Conservation (phyloP, 768 basidiomycete genomes). For the Porpolomopsis calyptriformis region DNA sequence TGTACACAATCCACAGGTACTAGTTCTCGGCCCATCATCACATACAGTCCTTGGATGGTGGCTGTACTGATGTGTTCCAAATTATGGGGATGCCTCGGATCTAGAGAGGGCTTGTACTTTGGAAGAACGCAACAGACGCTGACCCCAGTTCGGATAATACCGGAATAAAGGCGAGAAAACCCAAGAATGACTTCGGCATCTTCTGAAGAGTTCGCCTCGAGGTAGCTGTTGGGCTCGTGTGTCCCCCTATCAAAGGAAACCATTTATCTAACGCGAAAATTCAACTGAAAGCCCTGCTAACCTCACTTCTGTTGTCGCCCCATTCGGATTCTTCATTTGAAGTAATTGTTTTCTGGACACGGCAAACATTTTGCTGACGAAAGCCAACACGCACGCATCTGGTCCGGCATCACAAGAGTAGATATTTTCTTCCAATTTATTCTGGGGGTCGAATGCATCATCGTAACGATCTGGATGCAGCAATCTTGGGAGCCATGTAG, state of each 20-base stretch:
- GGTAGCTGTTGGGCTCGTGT: no score
- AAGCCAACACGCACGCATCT: slow-evolving; percentile 62
- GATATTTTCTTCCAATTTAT: slow-evolving; percentile 75
- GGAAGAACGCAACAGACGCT: slow-evolving; percentile 71
- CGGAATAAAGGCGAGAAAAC: slow-evolving; percentile 90
- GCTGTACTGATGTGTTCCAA: slow-evolving; percentile 47
- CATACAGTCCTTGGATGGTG: slow-evolving; percentile 70
- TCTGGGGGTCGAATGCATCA: slow-evolving; percentile 48
- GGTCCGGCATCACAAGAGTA: slow-evolving; percentile 55
- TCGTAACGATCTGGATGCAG: slow-evolving; percentile 73
- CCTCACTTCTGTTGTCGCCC: not conserved
- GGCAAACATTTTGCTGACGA: slow-evolving; percentile 98
- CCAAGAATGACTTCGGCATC: slow-evolving; percentile 70
- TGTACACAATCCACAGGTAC: slow-evolving; percentile 69
- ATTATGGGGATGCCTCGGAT: slow-evolving; percentile 60
- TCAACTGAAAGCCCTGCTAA: no score
- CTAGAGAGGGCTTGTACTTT: slow-evolving; percentile 63
- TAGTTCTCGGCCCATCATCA: slow-evolving; percentile 98
- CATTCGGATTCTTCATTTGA: not conserved
- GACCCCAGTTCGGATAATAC: slow-evolving; percentile 57
- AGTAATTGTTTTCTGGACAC: slow-evolving; percentile 74
- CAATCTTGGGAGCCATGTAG: slow-evolving; percentile 80
- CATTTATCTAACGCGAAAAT: no score
- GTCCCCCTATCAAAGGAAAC: no score
- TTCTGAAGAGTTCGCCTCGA: slow-evolving; percentile 2